These are phyloP conservation scores for Agrocybe praecox DNA, from an alignment of 768 basidiomycete genomes.

Conservation along the genomic window DNA sequence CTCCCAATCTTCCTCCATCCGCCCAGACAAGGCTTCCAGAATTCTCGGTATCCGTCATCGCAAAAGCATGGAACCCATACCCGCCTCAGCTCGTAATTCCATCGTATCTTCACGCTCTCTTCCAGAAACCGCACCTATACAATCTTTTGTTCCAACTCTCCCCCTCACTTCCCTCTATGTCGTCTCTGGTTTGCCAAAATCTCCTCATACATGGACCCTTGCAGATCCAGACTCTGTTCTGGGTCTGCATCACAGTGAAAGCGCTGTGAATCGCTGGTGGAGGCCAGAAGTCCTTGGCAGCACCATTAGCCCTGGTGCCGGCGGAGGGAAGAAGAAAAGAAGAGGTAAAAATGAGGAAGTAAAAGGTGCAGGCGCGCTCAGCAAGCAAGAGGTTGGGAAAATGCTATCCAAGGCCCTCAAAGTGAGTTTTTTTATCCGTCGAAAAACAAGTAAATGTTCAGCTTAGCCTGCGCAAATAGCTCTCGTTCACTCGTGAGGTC, in stretches of 20 bases:
- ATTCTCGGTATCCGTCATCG: constrained; percentile 77
- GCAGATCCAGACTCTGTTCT: constrained; percentile 83
- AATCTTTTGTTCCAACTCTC: constrained; percentile 68
- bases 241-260: constrained; percentile 80
- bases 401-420: constrained; percentile 92
- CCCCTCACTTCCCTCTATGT: constrained; percentile 86
- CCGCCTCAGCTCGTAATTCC: constrained; percentile 73
- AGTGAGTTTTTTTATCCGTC: constrained; percentile 40
- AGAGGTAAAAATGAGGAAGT: constrained; percentile 64
- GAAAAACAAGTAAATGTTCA: background rate
- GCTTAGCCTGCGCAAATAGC: constrained; percentile 40
- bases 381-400: constrained; percentile 86
- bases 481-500: constrained; percentile 90
- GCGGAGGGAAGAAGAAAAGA: constrained; percentile 77
- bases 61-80: constrained; percentile 84
- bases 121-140: constrained; percentile 54
- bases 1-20: constrained; percentile 36
- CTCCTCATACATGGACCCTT: constrained; percentile 88
- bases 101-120: constrained; percentile 77
- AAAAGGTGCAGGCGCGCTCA: constrained; percentile 80
- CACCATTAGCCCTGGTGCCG: constrained; percentile 82
- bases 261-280: constrained; percentile 90
- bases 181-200: constrained; percentile 87
- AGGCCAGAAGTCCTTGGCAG: constrained; percentile 89
- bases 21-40: constrained; percentile 76